Conservation (phyloP, 1,139 yeast species). For the Pichia cactophila region DNA sequence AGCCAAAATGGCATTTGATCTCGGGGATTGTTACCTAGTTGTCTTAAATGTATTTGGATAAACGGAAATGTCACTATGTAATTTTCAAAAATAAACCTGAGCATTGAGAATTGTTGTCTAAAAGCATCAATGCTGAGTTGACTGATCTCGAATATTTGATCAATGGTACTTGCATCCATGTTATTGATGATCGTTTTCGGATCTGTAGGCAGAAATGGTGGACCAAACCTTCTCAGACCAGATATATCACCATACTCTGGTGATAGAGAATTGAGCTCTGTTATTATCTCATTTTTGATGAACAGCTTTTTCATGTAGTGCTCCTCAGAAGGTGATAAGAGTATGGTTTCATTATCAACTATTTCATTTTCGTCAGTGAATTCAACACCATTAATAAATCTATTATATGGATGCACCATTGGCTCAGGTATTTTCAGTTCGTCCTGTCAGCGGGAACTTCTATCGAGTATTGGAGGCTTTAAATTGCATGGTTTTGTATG, state of each 20-base stretch:
- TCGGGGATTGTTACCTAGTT: conserved; percentile 18
- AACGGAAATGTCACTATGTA: conserved; percentile 72
- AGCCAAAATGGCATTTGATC: conserved; percentile 57
- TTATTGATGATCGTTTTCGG: conserved; percentile 21
- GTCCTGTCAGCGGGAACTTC: too few species aligned
- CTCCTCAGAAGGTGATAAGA: conserved; percentile 41
- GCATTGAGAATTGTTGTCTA: conserved; percentile 48
- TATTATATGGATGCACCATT: conserved; percentile 9
- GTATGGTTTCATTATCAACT: neutral
- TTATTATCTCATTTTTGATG: conserved; percentile 49
- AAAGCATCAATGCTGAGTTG: conserved; percentile 19
- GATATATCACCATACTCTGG: conserved; percentile 41
- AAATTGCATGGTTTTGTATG: neutral
- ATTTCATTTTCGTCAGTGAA: neutral
- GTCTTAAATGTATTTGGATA: conserved; percentile 35
- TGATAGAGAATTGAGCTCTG: conserved; percentile 50
- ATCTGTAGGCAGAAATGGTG: conserved; percentile 49
- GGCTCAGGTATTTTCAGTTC: too few species aligned
- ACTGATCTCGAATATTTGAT: conserved; percentile 15
- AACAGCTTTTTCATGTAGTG: conserved; percentile 82
- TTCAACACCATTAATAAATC: neutral
- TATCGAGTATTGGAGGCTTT: too few species aligned
- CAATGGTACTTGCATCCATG: conserved; percentile 6
- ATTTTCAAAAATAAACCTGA: conserved; percentile 55
- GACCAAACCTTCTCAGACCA: conserved; percentile 61